A percentile compares a stretch with the other conserved stretches of the same genome.
Conservation (phyloP, 352 stramenopile species). For the Phytophthora macrochlamydospora region DNA sequence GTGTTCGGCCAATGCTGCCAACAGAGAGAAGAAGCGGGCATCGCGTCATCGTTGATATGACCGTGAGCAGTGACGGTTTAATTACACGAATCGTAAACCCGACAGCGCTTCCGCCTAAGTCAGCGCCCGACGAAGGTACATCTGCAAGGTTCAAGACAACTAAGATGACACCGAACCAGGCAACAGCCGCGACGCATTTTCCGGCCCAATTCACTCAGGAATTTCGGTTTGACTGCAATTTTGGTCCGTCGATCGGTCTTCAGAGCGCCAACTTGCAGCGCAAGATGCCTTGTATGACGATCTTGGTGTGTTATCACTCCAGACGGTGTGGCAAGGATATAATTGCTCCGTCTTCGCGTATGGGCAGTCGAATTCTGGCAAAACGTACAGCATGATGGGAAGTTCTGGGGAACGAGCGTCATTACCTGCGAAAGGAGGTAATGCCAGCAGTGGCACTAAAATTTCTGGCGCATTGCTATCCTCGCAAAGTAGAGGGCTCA, state of each 20-base stretch:
- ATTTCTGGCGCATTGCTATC: background rate
- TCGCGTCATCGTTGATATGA: conserved; percentile 68
- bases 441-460: background rate
- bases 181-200: conserved; percentile 14
- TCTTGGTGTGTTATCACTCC: conserved; percentile 58
- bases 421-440: background rate
- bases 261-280: conserved; percentile 36
- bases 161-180: conserved; percentile 11
- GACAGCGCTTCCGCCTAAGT: conserved; percentile 31
- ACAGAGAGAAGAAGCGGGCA: conserved; percentile 67
- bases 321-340: conserved; percentile 58
- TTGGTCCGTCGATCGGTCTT: conserved; percentile 65
- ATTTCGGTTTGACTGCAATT: conserved; percentile 75
- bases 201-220: conserved; percentile 69
- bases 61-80: conserved; percentile 28
- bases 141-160: conserved; percentile 3
- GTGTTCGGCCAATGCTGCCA: conserved; percentile 70
- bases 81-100: conserved; percentile 71
- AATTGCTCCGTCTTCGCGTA: conserved; percentile 85
- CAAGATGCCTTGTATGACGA: conserved; percentile 66
- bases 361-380: conserved; percentile 72
- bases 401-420: conserved; percentile 8
- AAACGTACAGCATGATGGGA: conserved; percentile 78
- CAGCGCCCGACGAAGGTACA: background rate
- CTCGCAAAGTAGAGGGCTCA: conserved; percentile 42